phyloP scores from a whole-genome alignment of 352 stramenopile species.

The Hyaloperonospora arabidopsidis region DNA sequence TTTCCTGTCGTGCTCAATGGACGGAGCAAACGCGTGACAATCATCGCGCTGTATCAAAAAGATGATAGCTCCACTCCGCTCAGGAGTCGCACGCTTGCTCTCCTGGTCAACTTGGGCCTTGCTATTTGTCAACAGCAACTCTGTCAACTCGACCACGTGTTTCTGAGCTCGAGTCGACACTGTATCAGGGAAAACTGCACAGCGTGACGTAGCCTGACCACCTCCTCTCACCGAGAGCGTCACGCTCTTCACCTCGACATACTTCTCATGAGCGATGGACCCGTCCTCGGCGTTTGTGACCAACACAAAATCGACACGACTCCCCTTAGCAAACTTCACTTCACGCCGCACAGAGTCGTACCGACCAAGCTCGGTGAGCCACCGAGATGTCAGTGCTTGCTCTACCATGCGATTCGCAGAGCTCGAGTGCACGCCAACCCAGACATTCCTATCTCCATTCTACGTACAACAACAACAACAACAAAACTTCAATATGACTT shows the following conservation, averaged over 20 bases:
- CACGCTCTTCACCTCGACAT: conserved; percentile 82
- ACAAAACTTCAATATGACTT: conserved; percentile 3
- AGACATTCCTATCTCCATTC: conserved; percentile 61
- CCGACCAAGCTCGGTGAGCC: conserved; percentile 51
- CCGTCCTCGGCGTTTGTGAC: conserved; percentile 27
- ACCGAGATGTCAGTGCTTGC: conserved; percentile 46
- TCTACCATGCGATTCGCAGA: conserved; percentile 79
- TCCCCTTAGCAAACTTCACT: conserved; percentile 75
- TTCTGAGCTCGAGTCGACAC: conserved; percentile 67
- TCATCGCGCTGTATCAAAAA: conserved; percentile 79
- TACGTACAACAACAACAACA: conserved; percentile 11
- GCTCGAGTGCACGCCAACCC: conserved; percentile 73
- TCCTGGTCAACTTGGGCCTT: conserved; percentile 9
- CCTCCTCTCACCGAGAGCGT: conserved; percentile 36
- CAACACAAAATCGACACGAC: conserved; percentile 80
- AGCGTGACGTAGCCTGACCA: conserved; percentile 15
- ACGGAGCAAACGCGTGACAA: conserved; percentile 61
- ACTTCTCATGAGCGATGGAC: conserved; percentile 44
- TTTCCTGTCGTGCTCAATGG: conserved; percentile 48
- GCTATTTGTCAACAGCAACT: conserved; percentile 32
- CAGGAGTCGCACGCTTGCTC: conserved; percentile 7
- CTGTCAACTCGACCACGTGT: conserved; percentile 66
- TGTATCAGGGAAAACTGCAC: conserved; percentile 74
- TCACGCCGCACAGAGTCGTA: conserved; percentile 56
- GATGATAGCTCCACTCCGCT: conserved; percentile 49